phyloP scores from a whole-genome alignment of 108 stramenopile genomes.

The Skeletonema tropicum region DNA sequence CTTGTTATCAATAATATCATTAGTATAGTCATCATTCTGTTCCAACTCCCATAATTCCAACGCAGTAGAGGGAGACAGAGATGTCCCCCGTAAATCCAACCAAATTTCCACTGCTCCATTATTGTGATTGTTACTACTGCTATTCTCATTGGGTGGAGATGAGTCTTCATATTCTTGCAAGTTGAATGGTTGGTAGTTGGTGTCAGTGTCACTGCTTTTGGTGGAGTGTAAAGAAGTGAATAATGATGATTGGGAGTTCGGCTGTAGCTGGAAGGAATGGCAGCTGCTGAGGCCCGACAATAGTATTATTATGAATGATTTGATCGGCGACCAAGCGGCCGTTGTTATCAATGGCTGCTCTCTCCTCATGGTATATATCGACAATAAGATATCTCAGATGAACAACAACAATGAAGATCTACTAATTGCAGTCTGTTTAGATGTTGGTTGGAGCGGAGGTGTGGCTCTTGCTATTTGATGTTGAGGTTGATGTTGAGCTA shows the following conservation, averaged over 20 bases:
- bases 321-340: not conserved
- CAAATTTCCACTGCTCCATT: constrained; percentile 17
- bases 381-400: no score
- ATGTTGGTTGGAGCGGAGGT: no score
- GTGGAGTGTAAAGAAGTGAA: not conserved
- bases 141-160: not conserved
- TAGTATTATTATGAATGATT: not conserved
- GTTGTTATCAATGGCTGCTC: no score
- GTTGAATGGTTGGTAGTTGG: not conserved
- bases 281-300: not conserved
- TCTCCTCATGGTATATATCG: no score
- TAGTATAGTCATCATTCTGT: not conserved
- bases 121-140: not conserved
- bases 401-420: no score
- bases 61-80: constrained; percentile 17
- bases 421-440: no score
- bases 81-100: constrained; percentile 31
- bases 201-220: not conserved
- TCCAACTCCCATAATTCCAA: constrained; percentile 30
- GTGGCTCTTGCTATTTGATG: no score
- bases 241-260: not conserved
- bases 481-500: no score
- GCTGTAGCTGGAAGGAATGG: not conserved
- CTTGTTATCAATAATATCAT: not conserved
- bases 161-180: not conserved